phyloP scores from a whole-genome alignment of 2,329 filamentous ascomycete species.

The Thielaviopsis musarum region DNA sequence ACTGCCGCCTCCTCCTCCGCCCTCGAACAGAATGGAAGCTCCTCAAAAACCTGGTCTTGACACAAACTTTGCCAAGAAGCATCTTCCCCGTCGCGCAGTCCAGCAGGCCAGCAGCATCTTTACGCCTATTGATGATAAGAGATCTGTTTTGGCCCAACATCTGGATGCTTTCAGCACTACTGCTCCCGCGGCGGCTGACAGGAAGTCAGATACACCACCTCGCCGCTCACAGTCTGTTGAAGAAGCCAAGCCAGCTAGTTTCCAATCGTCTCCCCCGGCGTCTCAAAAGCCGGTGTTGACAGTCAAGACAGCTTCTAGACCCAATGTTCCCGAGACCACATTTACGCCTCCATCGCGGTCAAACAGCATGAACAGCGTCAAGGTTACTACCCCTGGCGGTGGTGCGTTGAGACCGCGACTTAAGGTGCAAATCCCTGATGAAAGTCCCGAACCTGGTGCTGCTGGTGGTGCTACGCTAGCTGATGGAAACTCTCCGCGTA shows the following conservation, averaged over 20 bases:
- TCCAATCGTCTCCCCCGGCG: slow-evolving; percentile 37
- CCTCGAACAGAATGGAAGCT: slow-evolving; percentile 22
- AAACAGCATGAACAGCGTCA: slow-evolving; percentile 65
- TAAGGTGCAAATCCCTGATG: slow-evolving; percentile 83
- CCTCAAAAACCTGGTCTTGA: slow-evolving; percentile 31
- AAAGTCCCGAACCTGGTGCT: neutral
- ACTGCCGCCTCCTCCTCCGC: slow-evolving; percentile 22
- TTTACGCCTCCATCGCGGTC: slow-evolving; percentile 59
- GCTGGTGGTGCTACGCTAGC: slow-evolving; percentile 35
- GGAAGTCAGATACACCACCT: slow-evolving; percentile 17
- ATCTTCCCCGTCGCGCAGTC: slow-evolving; percentile 36
- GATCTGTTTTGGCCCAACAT: slow-evolving; percentile 76
- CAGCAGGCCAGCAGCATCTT: slow-evolving; percentile 66
- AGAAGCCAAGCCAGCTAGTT: slow-evolving; percentile 20
- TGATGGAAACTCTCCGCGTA: slow-evolving; percentile 49
- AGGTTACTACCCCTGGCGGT: slow-evolving; percentile 51
- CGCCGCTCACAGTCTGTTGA: slow-evolving; percentile 49
- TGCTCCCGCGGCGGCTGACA: slow-evolving; percentile 23
- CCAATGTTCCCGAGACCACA: slow-evolving; percentile 45
- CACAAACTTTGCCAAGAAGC: slow-evolving; percentile 37
- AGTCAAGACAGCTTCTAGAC: slow-evolving; percentile 14
- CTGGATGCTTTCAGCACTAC: slow-evolving; percentile 46
- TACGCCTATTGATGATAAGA: slow-evolving; percentile 86
- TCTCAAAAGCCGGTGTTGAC: slow-evolving; percentile 12
- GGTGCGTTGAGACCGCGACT: slow-evolving; percentile 48